Percentiles rank a stretch among this genome's conserved stretches.
These are phyloP conservation scores for Alternaria rosae DNA, from an alignment of 2,329 filamentous ascomycete species.

Conservation along the genomic window DNA sequence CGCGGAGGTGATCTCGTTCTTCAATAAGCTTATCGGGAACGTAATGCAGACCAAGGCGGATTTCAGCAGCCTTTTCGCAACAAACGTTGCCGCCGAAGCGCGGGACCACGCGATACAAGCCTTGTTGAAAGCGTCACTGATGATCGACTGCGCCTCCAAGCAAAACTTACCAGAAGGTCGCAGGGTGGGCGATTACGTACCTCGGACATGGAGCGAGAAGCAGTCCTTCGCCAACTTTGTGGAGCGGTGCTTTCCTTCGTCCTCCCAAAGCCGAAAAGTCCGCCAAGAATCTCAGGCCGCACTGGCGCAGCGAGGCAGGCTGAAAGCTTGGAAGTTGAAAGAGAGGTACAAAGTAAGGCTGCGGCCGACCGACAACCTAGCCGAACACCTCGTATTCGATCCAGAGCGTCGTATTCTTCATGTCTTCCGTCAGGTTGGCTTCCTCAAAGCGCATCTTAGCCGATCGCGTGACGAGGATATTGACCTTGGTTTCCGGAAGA, in stretches of 20 bases:
- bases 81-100: too few relatives aligned
- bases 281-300: background rate
- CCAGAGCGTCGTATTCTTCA: background rate
- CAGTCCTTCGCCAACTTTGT: background rate
- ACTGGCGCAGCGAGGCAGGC: background rate
- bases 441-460: background rate
- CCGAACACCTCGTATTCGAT: background rate
- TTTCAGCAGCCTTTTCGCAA: too few relatives aligned
- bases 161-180: too few relatives aligned
- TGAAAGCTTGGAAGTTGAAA: background rate
- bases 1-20: too few relatives aligned
- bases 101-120: too few relatives aligned
- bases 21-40: too few relatives aligned
- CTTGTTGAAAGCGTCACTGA: background rate
- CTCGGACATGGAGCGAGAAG: too few relatives aligned
- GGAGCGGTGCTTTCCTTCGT: background rate
- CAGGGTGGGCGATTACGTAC: too few relatives aligned
- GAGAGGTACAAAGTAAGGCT: background rate
- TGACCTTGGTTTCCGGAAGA: background rate
- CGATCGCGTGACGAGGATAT: background rate
- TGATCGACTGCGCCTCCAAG: background rate
- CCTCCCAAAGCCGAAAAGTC: rapidly evolving
- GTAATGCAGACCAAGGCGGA: too few relatives aligned
- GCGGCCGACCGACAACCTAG: background rate
- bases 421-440: background rate